Percentiles rank a stretch among this genome's conserved stretches.
Conservation (phyloP, 75 land plant species). For the Sequoia sempervirens region DNA sequence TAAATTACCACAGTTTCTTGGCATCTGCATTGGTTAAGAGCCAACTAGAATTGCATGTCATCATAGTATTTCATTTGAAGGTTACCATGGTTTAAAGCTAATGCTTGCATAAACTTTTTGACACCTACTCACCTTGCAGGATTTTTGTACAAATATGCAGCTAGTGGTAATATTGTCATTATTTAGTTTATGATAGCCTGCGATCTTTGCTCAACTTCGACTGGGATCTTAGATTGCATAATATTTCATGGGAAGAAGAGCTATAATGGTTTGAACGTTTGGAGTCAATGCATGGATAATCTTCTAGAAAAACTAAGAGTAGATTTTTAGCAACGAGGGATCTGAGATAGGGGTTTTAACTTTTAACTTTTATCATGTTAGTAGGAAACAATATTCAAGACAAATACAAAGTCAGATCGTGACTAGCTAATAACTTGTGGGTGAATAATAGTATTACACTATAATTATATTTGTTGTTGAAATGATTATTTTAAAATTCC, state of each 20-base stretch:
- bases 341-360: background rate
- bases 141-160: background rate
- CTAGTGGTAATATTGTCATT: background rate
- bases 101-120: background rate
- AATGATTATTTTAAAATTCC: background rate
- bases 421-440: background rate
- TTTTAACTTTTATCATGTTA: background rate
- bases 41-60: no score
- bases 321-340: background rate
- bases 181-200: background rate
- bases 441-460: background rate
- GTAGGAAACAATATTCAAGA: background rate
- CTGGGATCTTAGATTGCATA: background rate
- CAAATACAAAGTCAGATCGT: background rate
- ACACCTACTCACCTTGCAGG: background rate
- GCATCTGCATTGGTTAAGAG: no score
- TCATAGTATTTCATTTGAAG: background rate
- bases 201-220: background rate
- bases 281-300: background rate
- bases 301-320: background rate
- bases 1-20: background rate
- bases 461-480: background rate
- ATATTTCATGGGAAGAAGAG: background rate
- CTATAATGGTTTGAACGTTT: background rate
- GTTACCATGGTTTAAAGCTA: background rate